Percentiles rank a stretch among this genome's conserved stretches.
Conservation (phyloP, 116 monocot genomes). For the Zostera marina region DNA sequence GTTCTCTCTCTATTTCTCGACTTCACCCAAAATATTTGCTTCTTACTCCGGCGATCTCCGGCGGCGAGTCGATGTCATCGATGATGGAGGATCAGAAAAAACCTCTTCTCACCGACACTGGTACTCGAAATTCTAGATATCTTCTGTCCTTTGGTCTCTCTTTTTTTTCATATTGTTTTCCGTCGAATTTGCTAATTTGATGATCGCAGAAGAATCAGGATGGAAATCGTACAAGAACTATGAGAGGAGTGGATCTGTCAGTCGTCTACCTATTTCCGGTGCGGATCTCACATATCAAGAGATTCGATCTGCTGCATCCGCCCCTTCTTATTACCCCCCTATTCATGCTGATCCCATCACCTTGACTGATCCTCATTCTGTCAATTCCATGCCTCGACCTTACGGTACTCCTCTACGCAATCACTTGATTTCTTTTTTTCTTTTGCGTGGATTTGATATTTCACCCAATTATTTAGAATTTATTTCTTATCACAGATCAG, state of each 20-base stretch:
- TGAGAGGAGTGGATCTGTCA: slow-evolving; percentile 44
- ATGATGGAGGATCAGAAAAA: background rate
- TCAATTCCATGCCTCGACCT: slow-evolving; percentile 2
- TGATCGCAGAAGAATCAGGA: background rate
- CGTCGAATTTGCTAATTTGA: too few species aligned
- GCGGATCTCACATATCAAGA: slow-evolving; percentile 62
- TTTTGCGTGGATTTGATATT: background rate
- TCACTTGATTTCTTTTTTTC: background rate
- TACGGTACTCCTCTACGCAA: background rate
- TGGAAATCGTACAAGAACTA: slow-evolving; percentile 37
- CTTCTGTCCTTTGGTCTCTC: too few species aligned
- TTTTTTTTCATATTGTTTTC: too few species aligned
- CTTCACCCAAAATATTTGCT: too few species aligned
- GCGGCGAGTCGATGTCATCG: too few species aligned
- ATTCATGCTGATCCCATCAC: slow-evolving; percentile 34
- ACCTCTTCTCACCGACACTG: background rate
- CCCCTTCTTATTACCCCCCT: slow-evolving; percentile 28
- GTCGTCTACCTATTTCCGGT: slow-evolving; percentile 19
- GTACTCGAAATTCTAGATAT: too few species aligned
- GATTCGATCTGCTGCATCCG: slow-evolving; percentile 57
- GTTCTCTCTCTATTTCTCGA: too few species aligned
- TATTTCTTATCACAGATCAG: slow-evolving; percentile 20
- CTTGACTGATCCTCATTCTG: slow-evolving; percentile 11
- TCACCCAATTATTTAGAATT: background rate
- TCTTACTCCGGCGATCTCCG: too few species aligned